Conservation (phyloP, 352 stramenopile species). For the Globisporangium sylvaticum region DNA sequence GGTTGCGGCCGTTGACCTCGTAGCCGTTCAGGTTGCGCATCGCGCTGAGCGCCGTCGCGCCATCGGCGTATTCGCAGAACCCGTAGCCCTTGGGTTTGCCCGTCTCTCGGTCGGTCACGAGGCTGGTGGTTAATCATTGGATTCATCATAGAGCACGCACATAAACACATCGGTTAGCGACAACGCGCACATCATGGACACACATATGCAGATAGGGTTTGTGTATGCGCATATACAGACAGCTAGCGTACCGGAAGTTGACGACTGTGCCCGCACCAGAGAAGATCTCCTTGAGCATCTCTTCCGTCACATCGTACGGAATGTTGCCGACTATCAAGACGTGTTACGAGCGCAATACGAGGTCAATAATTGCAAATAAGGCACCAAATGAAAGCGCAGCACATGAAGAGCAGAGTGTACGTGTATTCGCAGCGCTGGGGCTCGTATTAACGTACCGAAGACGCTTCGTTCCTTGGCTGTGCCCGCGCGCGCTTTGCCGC, state of each 20-base stretch:
- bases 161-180: not conserved
- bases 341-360: slow-evolving; percentile 5
- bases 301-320: slow-evolving; percentile 85
- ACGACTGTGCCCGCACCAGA: slow-evolving; percentile 77
- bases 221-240: not conserved
- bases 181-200: not conserved
- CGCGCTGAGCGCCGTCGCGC: slow-evolving; percentile 73
- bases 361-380: slow-evolving; percentile 2
- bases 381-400: slow-evolving; percentile 8
- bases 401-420: not conserved
- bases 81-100: slow-evolving; percentile 85
- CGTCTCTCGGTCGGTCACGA: slow-evolving; percentile 80
- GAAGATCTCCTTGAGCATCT: slow-evolving; percentile 87
- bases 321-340: slow-evolving; percentile 76
- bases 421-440: not conserved
- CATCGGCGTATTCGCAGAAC: slow-evolving; percentile 85
- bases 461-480: slow-evolving; percentile 84
- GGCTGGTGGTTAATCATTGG: slow-evolving; percentile 21
- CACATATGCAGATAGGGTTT: not conserved
- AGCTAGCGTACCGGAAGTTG: slow-evolving; percentile 65
- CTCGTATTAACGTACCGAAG: slow-evolving; percentile 52
- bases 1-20: slow-evolving; percentile 79
- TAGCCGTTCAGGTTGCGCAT: slow-evolving; percentile 87
- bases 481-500: slow-evolving; percentile 45
- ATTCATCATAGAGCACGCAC: not conserved